Base-by-base conservation (phyloP, 306 rosid species). In the Gastrolobium villosum region DNA sequence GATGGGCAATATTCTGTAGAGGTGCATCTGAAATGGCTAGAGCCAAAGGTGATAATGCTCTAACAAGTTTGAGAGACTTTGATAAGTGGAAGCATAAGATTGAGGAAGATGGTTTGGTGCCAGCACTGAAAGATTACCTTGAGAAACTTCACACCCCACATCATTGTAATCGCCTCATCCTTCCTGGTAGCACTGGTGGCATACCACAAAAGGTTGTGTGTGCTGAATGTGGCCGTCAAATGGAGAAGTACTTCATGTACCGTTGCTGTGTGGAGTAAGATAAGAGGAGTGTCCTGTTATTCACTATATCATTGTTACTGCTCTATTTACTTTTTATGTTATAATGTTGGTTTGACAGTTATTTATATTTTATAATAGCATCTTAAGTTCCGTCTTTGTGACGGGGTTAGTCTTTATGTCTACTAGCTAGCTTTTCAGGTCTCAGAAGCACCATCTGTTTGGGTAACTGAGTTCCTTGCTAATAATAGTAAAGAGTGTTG, bases 221-320 rank as follows among this genome's bases (percentile, higher is more conserved):
- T 39, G 86, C 97, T 26, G 99, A 95, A 52, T 95, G 99, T 49
- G 93, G 88, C 28, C 90, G 89, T 7, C 90, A 77, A n/a, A 95
- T 95, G 99, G 99, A 93, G 83, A 93, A 88, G 81, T 92, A 81
- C 81, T 82, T 89, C 76, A 93, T 93, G 97, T 93, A 91, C 78
- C 94, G 99, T 53, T 93, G 98, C 79, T 95, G 98, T 35, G 85
- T 80, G 6, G 89, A 87, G 76, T 84, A 53, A 60, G 10, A 34
- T 2, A 40, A n/a, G 41, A 0, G 14, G 11, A 46, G 5, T 32
- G 37, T 59, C 54, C n/a, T 46, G 45, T n/a, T 6, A 20, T 31
- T 26, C 11, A 7, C 35, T 7, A 44, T 3, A 40, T 10, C n/a
- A 52, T 3, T 30, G 5, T 31, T 57, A 11, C 13, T 49, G 10